Percentiles rank a stretch among this genome's conserved stretches.
These are phyloP conservation scores for Botryobasidium botryosum DNA, from an alignment of 768 basidiomycete genomes.

Conservation along the genomic window DNA sequence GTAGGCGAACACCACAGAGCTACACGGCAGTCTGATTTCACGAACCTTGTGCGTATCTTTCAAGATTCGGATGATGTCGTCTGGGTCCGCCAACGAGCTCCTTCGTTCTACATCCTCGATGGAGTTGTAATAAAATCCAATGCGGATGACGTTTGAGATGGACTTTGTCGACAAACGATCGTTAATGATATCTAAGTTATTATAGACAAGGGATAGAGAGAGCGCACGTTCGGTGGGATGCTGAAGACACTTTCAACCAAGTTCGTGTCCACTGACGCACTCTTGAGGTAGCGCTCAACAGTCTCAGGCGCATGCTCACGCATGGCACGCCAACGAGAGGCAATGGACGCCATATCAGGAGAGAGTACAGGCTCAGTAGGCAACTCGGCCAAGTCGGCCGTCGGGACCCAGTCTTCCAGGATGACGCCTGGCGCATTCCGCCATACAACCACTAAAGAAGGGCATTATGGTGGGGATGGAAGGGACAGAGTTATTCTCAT, in stretches of 20 bases:
- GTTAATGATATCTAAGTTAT: background rate
- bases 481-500: background rate
- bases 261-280: background rate
- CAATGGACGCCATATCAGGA: too few relatives aligned
- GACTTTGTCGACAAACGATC: background rate
- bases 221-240: background rate
- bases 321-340: too few relatives aligned
- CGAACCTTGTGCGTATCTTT: background rate
- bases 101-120: background rate
- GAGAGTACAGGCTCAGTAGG: too few relatives aligned
- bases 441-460: background rate
- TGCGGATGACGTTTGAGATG: background rate
- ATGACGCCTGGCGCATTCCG: background rate
- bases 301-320: background rate
- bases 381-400: background rate
- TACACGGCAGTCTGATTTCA: background rate
- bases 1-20: background rate
- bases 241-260: background rate
- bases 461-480: background rate
- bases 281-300: background rate
- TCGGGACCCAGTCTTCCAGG: background rate
- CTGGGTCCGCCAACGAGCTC: background rate
- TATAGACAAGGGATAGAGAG: background rate
- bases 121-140: background rate
- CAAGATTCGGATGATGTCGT: background rate